Evolutionary conservation across 139 green algal species (phyloP).

Genomic region (Chlorella vulgaris): DNA sequence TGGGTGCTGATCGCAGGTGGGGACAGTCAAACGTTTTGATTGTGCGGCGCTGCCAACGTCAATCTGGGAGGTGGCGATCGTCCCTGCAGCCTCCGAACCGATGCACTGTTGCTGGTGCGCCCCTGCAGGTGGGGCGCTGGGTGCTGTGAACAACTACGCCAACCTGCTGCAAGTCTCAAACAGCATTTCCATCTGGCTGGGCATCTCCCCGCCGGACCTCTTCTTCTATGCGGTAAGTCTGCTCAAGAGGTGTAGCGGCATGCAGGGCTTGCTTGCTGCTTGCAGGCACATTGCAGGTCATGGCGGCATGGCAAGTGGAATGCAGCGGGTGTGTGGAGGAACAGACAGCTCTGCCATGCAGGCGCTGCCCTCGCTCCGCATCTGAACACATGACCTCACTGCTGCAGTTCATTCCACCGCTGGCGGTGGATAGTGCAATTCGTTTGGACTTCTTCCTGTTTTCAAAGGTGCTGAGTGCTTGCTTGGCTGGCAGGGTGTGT

Average conservation of each 20-base stretch:
- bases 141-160: slow-evolving; percentile 52
- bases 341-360: not conserved
- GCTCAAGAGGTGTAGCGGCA: not conserved
- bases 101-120: not conserved
- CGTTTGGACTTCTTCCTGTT: slow-evolving; percentile 90
- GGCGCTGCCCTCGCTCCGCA: not conserved
- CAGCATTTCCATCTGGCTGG: slow-evolving; percentile 67
- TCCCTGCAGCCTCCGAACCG: too few relatives aligned
- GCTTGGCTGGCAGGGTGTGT: not conserved
- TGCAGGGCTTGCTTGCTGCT: not conserved
- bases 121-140: slow-evolving; percentile 50
- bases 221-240: slow-evolving; percentile 28
- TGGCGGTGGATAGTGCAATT: slow-evolving; percentile 59
- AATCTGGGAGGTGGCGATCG: too few relatives aligned
- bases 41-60: too few relatives aligned
- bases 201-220: slow-evolving; percentile 35
- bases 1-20: slow-evolving; percentile 43
- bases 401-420: slow-evolving; percentile 73
- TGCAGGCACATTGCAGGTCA: too few relatives aligned
- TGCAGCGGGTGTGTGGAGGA: not conserved
- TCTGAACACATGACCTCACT: too few relatives aligned
- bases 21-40: not conserved
- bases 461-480: slow-evolving; percentile 28
- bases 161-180: slow-evolving; percentile 78
- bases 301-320: too few relatives aligned